Evolutionary conservation across 2,329 filamentous ascomycete species (phyloP), one percentile per base, ranked within the genome.

Genomic region (Scolecobasidium constrictum): DNA sequence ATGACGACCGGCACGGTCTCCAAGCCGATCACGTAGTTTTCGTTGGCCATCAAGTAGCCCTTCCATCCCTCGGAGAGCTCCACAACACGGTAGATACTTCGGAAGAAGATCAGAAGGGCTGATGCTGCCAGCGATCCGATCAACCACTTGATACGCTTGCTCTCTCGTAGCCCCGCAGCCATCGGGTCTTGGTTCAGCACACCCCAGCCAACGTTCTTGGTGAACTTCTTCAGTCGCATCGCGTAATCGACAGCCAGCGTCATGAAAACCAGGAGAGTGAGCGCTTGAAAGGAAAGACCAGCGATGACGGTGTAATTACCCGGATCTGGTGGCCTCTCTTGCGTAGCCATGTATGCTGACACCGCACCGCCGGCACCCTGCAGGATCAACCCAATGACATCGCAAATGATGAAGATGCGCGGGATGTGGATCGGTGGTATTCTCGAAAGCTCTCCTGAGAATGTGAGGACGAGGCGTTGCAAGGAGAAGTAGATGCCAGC

Each of bases 401-500:
- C 70, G 52, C 63, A 68, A 3, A 61, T 59, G 44, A 73, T 67
- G 55, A 73, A 73, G 41, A 73, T 64, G 47, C 63, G 66, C 3
- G 68, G 66, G 48, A 72, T 72, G 1, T 65, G 58, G 4, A 51
- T 53, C 0, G 70, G 67, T 17, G 55, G 57, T 46, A 71, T 59
- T 47, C 63, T 63, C 4, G 64, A 68, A 47, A 63, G 59, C 38
- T 59, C 47, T 11, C 53, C 43, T 22, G 56, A 64, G 49, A 66
- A 64, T 38, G 56, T 61, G 28, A 56, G 50, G 46, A 67, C 61
- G 44, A 63, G 61, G 15, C 56, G 56, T 3, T 62, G 61, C 21
- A 81, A 66, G 18, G 75, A 79, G 42, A 83, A 70, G 56, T 83
- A 84, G 53, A 83, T 77, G 45, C 75, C 76, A 0, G 78, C 79